Percentiles rank a stretch among this genome's conserved stretches.
Conservation (phyloP, 371 early-diverging fungal species). For the Dichotomocladium elegans region DNA sequence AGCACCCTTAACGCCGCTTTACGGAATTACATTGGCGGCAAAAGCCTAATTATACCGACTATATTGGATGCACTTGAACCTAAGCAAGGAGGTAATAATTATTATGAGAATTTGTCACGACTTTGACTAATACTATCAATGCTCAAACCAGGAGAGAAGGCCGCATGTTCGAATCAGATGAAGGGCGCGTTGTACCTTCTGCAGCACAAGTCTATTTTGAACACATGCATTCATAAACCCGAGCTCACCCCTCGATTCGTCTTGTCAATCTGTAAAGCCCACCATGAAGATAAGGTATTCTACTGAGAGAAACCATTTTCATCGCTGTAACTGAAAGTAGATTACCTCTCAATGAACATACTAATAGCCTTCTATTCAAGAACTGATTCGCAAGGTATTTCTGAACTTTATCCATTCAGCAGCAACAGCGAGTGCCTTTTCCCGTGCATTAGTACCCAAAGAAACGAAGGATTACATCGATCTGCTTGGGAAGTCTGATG, state of each 20-base stretch:
- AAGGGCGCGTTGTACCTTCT: slow-evolving; percentile 79
- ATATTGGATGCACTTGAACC: slow-evolving; percentile 56
- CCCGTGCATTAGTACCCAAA: background rate
- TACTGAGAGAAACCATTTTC: background rate
- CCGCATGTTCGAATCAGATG: slow-evolving; percentile 57
- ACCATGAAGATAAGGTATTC: slow-evolving; percentile 72
- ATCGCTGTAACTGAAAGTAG: no score
- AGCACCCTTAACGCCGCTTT: slow-evolving; percentile 49
- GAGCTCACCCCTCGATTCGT: slow-evolving; percentile 58
- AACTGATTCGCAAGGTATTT: slow-evolving; percentile 65
- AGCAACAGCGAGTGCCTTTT: slow-evolving; percentile 9
- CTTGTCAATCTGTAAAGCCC: slow-evolving; percentile 59
- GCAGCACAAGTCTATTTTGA: slow-evolving; percentile 42
- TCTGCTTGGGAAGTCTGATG: slow-evolving; percentile 4
- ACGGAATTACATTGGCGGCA: slow-evolving; percentile 57
- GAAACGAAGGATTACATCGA: slow-evolving; percentile 1
- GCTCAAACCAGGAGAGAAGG: slow-evolving; percentile 13
- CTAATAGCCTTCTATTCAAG: slow-evolving; percentile 62
- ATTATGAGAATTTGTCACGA: no score
- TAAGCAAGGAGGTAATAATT: slow-evolving; percentile 25
- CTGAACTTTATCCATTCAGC: slow-evolving; percentile 50
- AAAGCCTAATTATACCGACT: slow-evolving; percentile 49
- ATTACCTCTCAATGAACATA: no score
- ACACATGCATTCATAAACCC: slow-evolving; percentile 67
- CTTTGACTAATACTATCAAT: background rate